phyloP scores from a whole-genome alignment of 106 monocot species.

The Acorus gramineus region DNA sequence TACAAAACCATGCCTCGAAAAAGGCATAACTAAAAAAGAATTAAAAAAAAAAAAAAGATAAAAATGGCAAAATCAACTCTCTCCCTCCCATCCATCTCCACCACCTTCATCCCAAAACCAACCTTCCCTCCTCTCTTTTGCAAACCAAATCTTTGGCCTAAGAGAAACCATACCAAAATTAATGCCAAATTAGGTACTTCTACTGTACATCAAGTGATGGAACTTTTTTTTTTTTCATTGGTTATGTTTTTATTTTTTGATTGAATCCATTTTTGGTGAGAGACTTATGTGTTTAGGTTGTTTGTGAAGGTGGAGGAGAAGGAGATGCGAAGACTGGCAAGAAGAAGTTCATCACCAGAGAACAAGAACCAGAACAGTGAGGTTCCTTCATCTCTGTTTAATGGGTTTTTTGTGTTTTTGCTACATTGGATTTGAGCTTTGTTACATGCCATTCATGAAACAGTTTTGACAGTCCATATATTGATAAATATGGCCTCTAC shows the following conservation, averaged over 20 bases:
- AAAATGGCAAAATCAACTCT: slow-evolving; percentile 37
- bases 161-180: slow-evolving; percentile 16
- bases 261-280: not conserved
- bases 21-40: not conserved
- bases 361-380: slow-evolving; percentile 87
- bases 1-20: not conserved
- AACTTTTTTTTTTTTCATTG: not conserved
- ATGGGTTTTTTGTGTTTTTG: not conserved
- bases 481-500: no score
- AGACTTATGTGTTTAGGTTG: not conserved
- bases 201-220: not conserved
- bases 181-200: slow-evolving; percentile 37
- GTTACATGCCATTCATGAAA: no score
- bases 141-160: not conserved
- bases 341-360: slow-evolving; percentile 97
- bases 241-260: not conserved
- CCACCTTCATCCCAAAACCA: slow-evolving; percentile 14
- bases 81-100: slow-evolving; percentile 9
- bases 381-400: not conserved
- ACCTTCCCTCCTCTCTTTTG: not conserved
- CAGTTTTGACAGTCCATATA: no score
- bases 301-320: slow-evolving; percentile 46
- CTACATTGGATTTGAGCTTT: no score
- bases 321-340: slow-evolving; percentile 40
- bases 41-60: not conserved